Evolutionary conservation across 2,329 filamentous ascomycete species (phyloP), one percentile per base, ranked within the genome.

Genomic region (Triangularia setosa): DNA sequence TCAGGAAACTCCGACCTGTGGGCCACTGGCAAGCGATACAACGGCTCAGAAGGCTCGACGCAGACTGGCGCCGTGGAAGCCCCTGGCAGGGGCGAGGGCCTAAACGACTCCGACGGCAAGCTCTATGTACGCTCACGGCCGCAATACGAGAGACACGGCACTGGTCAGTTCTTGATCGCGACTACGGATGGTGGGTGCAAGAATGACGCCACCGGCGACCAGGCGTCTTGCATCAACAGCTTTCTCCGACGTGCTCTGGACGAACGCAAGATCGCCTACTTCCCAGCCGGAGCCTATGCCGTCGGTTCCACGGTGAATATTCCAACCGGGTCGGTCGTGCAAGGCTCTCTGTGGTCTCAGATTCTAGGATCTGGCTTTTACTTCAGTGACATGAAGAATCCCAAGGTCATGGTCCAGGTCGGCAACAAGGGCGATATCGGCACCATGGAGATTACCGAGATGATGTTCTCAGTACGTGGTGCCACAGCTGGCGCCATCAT

Each of bases 271-370:
- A 75, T 84, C 28, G 14, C 71, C 5, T 72, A 67, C 40, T 44
- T 71, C 21, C 67, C 70, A 52, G 64, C 68, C 21, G 72, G 71
- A 24, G 61, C 63, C 1, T 73, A 73, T 21, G 73, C 82, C 12
- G 74, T 87, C 48, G 80, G 77, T 2, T 73, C 74, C 55, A 87
- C 84, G 1, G 74, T 87, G 52, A 77, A 76, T 21, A 76, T 87
- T 14, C 84, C 84, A 0, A 83, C 82, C 72, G 82, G 85, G 64
- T 83, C 88, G 75, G 85, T 84, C 73, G 89, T 91, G 66, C 85
- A 85, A 23, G 89, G 89, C 68, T 87, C 91, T 72, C 83, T 89
- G 69, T 91, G 87, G 87, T 85, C 89, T 9, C 77, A 90, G 66
- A 84, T 92, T 72, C 86, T 90, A 78, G 81, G 83, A 23, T 87